Base-by-base conservation (phyloP, 805 yeast species). In the Starmerella bombi region DNA sequence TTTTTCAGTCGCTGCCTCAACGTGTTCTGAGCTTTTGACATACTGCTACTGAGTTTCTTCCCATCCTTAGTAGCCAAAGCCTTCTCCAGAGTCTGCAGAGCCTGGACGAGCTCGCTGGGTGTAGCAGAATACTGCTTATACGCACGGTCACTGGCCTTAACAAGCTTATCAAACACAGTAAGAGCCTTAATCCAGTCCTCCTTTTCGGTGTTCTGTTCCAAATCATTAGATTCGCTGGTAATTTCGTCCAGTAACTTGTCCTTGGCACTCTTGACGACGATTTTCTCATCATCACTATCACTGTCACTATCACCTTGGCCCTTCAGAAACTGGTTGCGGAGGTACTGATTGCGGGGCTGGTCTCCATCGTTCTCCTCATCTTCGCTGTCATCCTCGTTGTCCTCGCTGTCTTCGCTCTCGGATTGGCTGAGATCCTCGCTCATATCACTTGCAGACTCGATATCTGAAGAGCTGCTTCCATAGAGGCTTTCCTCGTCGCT, bases 181-280 rank as follows among this genome's bases (percentile, higher is more conserved):
- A 78, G 71, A 34, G 81, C 78, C 31, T 71, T 65, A 41, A 76
- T 70, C 94, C 95, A 88, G 62, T 82, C 88, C 50, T 71, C 70
- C 62, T 72, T 71, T 54, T 74, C 75, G 25, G 34, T 31, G 37
- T 77, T 75, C 44, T 71, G 70, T 56, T 78, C 85, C 54, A 85
- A 74, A 38, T 74, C 69, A 54, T 74, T 77, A 51, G 78, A 72
- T 25, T 72, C 62, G 20, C 68, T 67, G 52, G 73, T 77, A 65
- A 91, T 72, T 60, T 91, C 98, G 58, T 85, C 96, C 52, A 85
- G 60, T 45, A 85, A 70, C 67, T 88, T 91, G 50, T 86, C 97
- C 64, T 80, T 83, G 40, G 96, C 94, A 43, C 91, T 77, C 65
- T 83, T 86, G 52, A 88, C 94, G 32, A 85, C 84, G 51, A 78